Evolutionary conservation across 352 stramenopile species (phyloP).

Genomic region (Bremia lactucae): DNA sequence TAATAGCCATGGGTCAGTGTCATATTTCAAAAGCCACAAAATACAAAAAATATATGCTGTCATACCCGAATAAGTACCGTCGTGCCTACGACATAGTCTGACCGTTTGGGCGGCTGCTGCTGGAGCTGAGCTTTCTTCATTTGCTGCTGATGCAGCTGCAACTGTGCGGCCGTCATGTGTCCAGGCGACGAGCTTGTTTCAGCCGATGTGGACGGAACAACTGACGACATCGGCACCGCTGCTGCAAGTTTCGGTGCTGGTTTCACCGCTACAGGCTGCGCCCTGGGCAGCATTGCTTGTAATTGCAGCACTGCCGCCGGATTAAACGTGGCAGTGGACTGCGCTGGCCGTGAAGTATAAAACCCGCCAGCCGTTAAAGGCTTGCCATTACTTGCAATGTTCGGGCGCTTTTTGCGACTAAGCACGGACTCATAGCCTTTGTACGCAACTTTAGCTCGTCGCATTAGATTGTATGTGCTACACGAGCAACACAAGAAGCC

Average conservation of each 20-base stretch:
- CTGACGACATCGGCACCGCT: constrained; percentile 8
- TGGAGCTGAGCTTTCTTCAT: constrained; percentile 21
- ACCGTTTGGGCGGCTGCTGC: constrained; percentile 28
- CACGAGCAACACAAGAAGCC: constrained; percentile 3
- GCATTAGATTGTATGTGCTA: constrained; percentile 62
- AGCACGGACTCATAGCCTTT: constrained; percentile 70
- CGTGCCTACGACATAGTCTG: constrained; percentile 54
- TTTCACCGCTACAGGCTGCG: constrained; percentile 21
- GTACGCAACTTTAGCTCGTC: constrained; percentile 40
- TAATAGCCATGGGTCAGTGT: neutral
- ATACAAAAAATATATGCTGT: neutral
- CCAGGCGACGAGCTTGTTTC: constrained; percentile 8
- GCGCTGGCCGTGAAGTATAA: constrained; percentile 16
- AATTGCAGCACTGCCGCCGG: constrained; percentile 21
- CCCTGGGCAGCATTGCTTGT: constrained; percentile 22
- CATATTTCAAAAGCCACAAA: neutral
- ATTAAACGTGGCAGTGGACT: constrained; percentile 14
- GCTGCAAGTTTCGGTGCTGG: constrained; percentile 17
- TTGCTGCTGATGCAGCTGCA: constrained; percentile 29
- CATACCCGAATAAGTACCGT: constrained; percentile 60
- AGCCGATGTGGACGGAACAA: constrained; percentile 22
- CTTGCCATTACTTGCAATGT: constrained; percentile 16
- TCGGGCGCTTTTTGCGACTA: constrained; percentile 54
- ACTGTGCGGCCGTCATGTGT: constrained; percentile 17
- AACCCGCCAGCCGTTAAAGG: constrained; percentile 11